Evolutionary conservation across 225 moss, liverwort and hornwort species (phyloP).

Genomic region (Antitrichia curtipendula): DNA sequence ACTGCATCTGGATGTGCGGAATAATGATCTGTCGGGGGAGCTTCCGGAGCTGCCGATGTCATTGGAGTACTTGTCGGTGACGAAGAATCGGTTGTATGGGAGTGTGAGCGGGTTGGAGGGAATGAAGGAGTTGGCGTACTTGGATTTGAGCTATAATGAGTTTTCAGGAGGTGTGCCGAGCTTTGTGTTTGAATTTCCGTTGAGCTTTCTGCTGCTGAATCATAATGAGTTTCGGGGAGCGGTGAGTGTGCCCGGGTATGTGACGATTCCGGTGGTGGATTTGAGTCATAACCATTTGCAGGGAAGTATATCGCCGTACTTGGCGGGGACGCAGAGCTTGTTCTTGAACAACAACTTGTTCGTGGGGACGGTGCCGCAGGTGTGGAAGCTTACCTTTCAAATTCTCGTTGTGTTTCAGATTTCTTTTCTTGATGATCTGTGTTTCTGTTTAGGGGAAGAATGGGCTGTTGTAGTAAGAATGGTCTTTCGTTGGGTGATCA

Average conservation of each 20-base stretch:
- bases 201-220: slow-evolving; percentile 29
- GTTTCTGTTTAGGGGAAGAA: background rate
- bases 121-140: slow-evolving; percentile 3
- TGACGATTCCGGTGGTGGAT: slow-evolving; percentile 32
- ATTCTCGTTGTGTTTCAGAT: background rate
- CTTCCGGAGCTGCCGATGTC: slow-evolving; percentile 15
- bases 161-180: slow-evolving; percentile 23
- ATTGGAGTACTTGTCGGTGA: slow-evolving; percentile 24
- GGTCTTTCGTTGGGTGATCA: background rate
- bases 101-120: background rate
- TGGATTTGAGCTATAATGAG: slow-evolving; percentile 29
- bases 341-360: slow-evolving; percentile 46
- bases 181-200: slow-evolving; percentile 7
- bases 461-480: background rate
- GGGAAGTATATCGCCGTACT: slow-evolving; percentile 25
- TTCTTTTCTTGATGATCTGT: background rate
- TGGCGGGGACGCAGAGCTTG: slow-evolving; percentile 40
- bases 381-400: background rate
- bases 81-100: slow-evolving; percentile 20
- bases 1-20: slow-evolving; percentile 23
- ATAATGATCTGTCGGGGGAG: slow-evolving; percentile 15
- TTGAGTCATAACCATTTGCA: slow-evolving; percentile 34
- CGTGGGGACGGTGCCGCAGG: slow-evolving; percentile 36
- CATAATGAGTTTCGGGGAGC: slow-evolving; percentile 28
- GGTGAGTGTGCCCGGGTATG: slow-evolving; percentile 10